Evolutionary conservation across 768 basidiomycete species (phyloP).

Genomic region (Galerina sulciceps): DNA sequence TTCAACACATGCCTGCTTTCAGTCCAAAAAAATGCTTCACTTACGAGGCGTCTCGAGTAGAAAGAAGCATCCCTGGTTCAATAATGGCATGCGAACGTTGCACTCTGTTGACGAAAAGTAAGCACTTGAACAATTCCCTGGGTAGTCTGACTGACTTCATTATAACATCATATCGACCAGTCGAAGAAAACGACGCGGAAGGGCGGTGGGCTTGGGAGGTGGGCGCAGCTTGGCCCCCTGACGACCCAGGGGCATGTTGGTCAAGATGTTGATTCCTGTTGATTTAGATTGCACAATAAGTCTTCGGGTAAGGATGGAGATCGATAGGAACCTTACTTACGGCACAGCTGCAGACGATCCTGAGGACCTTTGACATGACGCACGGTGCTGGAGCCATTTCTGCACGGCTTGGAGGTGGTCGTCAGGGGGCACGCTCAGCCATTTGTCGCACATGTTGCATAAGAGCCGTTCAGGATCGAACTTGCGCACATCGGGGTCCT

Average conservation of each 20-base stretch:
- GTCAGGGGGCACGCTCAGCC: slow-evolving; percentile 64
- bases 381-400: slow-evolving; percentile 50
- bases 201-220: background rate
- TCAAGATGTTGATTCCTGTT: background rate
- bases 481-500: slow-evolving; percentile 75
- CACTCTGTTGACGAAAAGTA: slow-evolving; percentile 8
- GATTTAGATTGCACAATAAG: background rate
- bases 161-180: slow-evolving; percentile 23
- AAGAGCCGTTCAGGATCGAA: slow-evolving; percentile 75
- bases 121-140: background rate
- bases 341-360: background rate
- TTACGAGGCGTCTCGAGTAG: slow-evolving; percentile 16
- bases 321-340: slow-evolving; percentile 1
- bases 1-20: background rate
- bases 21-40: slow-evolving; percentile 3
- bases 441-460: slow-evolving; percentile 69
- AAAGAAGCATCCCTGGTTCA: slow-evolving; percentile 22
- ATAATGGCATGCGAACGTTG: slow-evolving; percentile 13
- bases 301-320: background rate
- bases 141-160: slow-evolving; percentile 9
- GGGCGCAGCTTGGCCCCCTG: background rate
- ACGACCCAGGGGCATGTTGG: background rate
- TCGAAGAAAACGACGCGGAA: slow-evolving; percentile 4
- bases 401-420: slow-evolving; percentile 66
- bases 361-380: slow-evolving; percentile 5